Base-by-base conservation (phyloP, 2,329 filamentous ascomycete genomes). In the Mollisiaceae sp. region DNA sequence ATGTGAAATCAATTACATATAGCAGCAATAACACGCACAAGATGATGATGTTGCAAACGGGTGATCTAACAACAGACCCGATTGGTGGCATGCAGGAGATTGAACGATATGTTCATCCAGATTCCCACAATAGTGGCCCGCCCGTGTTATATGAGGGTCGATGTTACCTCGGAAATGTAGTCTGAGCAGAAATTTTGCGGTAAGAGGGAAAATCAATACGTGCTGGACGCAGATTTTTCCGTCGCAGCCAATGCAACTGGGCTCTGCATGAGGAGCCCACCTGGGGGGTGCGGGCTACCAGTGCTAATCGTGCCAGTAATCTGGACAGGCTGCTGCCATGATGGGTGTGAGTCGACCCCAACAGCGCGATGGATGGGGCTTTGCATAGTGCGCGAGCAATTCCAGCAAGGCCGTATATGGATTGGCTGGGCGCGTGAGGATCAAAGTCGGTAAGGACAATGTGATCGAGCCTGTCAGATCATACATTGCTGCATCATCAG, bases 391-490 rank as follows among this genome's bases (percentile, higher is more conserved):
- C 22, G 38, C 36, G 27, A 59, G 58, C 60, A 35, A 27, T 22
- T 8, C 55, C 36, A 36, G 24, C 52, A 60, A 55, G 50, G 39
- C 43, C 24, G 9, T 41, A 35, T 20, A 36, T 22, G 35, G 55
- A 60, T 59, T 57, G 52, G 59, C 52, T 59, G 35, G 56, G 54
- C 45, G 47, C 11, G 11, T 18, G 55, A 62, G 35, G 32, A 60
- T 52, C 60, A 39, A 55, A 63, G 62, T 22, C 43, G 62, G 61
- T 62, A 60, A 61, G 55, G 22, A 41, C 52, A 18, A 12, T 38
- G 36, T 32, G 45, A 57, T 66, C 55, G 59, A 66, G 59, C 65
- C 67, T 69, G 63, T 65, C 27, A 60, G 60, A 63, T 41, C 9
- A 45, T 38, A 39, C 54, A 38, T 45, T 52, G 39, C 59, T 36